Percentiles rank a stretch among this genome's conserved stretches.
phyloP scores from a whole-genome alignment of 176 grass and related monocot species.

The Dendrocalamus sinicus region DNA sequence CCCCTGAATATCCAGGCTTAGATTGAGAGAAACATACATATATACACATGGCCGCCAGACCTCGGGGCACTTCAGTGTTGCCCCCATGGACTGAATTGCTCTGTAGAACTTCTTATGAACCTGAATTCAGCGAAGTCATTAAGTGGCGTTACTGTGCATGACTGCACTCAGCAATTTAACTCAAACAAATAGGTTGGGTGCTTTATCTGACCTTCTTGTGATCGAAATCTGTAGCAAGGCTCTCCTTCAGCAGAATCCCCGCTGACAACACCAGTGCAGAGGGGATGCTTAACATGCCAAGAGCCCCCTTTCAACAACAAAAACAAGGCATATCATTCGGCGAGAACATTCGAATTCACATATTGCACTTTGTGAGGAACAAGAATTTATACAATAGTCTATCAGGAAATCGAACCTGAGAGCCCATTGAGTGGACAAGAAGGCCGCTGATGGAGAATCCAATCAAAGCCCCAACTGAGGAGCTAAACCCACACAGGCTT shows the following conservation, averaged over 20 bases:
- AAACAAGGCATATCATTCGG: neutral
- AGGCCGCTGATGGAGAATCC: slow-evolving; percentile 84
- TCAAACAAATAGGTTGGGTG: neutral
- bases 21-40: slow-evolving; percentile 64
- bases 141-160: slow-evolving; percentile 8
- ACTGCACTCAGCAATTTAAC: neutral
- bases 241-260: slow-evolving; percentile 76
- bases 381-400: neutral
- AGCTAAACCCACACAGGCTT: slow-evolving; percentile 76
- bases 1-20: slow-evolving; percentile 85
- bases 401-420: slow-evolving; percentile 55
- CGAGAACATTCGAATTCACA: neutral
- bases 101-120: slow-evolving; percentile 67
- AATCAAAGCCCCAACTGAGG: slow-evolving; percentile 71
- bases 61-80: slow-evolving; percentile 63
- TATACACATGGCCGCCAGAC: slow-evolving; percentile 92
- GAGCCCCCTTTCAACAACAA: slow-evolving; percentile 56
- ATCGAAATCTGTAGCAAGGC: slow-evolving; percentile 47
- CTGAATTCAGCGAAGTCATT: slow-evolving; percentile 50
- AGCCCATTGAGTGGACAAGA: slow-evolving; percentile 79
- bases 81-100: slow-evolving; percentile 63
- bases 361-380: neutral
- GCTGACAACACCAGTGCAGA: slow-evolving; percentile 69
- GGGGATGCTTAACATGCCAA: slow-evolving; percentile 83
- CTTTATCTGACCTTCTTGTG: slow-evolving; percentile 62